Base-by-base conservation (phyloP, 495 filamentous ascomycete species). In the Lophium mytilinum region DNA sequence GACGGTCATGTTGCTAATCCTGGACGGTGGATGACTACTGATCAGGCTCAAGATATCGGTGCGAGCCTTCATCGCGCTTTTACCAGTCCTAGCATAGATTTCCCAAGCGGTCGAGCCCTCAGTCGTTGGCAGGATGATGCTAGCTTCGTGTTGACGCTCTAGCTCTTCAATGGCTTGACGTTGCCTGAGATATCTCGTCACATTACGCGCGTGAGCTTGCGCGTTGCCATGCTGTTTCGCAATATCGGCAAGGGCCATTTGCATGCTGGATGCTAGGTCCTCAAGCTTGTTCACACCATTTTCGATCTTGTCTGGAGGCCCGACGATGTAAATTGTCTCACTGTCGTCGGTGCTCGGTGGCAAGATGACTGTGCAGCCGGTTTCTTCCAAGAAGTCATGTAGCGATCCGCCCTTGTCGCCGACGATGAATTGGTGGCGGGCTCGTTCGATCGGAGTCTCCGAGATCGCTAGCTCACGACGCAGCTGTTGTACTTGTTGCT, bases 371-470 rank as follows among this genome's bases (percentile, higher is more conserved):
- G 86, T 78, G 71, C 94, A 99, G 50, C 92, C 93, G 46, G 92
- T 96, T 59, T 95, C 83, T 14, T 83, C 81, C 56, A 95, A 81
- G 75, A 99, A 92, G 43, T 95, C 79, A 50, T 96, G 83, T 42
- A 90, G 72, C 3, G 87, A 83, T 56, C 84, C 79, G 34, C 86
- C 88, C 52, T 81, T 75, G 37, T 93, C 83, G 37, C 89, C 89
- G 58, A 95, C 82, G 63, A 99, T 88, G 72, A 96, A 95, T 67
- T 90, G 90, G 69, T 95, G 92, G 40, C 86, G 83, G 17, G 85
- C 86, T 52, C 81, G 84, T 59, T 87, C 82, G 62, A 98, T 83
- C 0, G 81, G 76, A 41, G 91, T 67, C 68, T 90, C 81, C 37
- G 90, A 80, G 9, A 89, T 70, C 15, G 83, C 81, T 56, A 99